Conservation (phyloP, 306 rosid species). For the Vigna nakashimae region DNA sequence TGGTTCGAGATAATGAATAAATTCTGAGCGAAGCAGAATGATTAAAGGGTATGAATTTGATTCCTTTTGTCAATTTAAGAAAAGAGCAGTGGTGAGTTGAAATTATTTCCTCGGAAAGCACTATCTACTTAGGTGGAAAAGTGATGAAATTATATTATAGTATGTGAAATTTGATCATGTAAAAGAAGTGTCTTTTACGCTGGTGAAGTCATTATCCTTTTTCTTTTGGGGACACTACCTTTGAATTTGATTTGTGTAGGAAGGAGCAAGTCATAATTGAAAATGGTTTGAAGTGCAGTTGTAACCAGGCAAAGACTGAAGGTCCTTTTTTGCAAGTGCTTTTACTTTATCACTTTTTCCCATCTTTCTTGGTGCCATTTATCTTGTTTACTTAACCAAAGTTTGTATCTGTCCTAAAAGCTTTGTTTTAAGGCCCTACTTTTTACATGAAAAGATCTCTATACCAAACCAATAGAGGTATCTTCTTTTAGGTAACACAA, state of each 20-base stretch:
- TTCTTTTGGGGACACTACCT: conserved; percentile 41
- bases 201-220: conserved; percentile 38
- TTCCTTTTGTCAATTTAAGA: conserved; percentile 21
- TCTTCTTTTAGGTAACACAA: conserved; percentile 27
- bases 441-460: conserved; percentile 44
- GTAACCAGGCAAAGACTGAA: conserved; percentile 41
- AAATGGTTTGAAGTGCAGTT: conserved; percentile 49
- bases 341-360: conserved; percentile 48
- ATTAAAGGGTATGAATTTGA: conserved; percentile 7
- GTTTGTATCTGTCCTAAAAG: conserved; percentile 40
- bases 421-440: conserved; percentile 50
- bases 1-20: conserved; percentile 15
- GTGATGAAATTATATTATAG: conserved; percentile 32
- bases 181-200: conserved; percentile 22
- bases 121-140: not conserved
- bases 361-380: conserved; percentile 43
- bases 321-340: conserved; percentile 36
- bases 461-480: conserved; percentile 29
- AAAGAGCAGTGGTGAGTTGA: not conserved
- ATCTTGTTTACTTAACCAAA: conserved; percentile 45
- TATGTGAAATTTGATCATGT: conserved; percentile 28
- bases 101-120: conserved; percentile 31
- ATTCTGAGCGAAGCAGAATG: not conserved
- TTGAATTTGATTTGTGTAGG: conserved; percentile 29
- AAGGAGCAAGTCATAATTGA: conserved; percentile 43